Evolutionary conservation across 2,329 filamentous ascomycete genomes (phyloP).

Genomic region (Byssothecium circinans): DNA sequence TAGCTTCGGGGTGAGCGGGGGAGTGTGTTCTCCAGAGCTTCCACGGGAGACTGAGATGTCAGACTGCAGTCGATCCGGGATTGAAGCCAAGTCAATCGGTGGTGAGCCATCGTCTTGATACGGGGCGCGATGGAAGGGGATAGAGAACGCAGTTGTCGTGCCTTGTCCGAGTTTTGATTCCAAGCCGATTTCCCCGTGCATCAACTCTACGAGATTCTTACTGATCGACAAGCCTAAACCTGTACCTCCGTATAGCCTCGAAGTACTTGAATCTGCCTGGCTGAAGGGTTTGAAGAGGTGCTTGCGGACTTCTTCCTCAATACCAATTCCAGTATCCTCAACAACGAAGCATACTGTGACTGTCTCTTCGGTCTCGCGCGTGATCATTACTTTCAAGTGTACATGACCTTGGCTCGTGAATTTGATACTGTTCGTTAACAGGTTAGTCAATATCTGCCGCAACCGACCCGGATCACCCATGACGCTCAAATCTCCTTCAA

Average conservation of each 20-base stretch:
- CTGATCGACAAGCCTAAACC: constrained; percentile 78
- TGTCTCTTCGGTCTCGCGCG: constrained; percentile 64
- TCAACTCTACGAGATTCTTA: constrained; percentile 77
- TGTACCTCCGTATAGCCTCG: constrained; percentile 76
- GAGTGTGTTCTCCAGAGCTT: constrained; percentile 63
- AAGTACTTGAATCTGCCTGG: constrained; percentile 79
- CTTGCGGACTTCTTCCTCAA: constrained; percentile 73
- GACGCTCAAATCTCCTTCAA: constrained; percentile 71
- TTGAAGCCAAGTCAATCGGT: constrained; percentile 63
- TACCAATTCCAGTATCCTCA: constrained; percentile 79
- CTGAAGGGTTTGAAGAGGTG: constrained; percentile 78
- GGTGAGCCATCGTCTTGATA: constrained; percentile 53
- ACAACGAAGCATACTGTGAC: constrained; percentile 72
- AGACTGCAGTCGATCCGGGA: constrained; percentile 67
- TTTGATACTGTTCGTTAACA: constrained; percentile 61
- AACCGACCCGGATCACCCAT: constrained; percentile 84
- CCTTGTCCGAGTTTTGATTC: constrained; percentile 68
- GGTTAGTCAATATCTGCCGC: constrained; percentile 79
- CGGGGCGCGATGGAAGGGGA: constrained; percentile 73
- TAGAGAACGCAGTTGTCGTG: constrained; percentile 74
- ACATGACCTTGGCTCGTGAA: constrained; percentile 44
- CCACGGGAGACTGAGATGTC: constrained; percentile 64
- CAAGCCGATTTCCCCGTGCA: constrained; percentile 74
- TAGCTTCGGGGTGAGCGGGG: constrained; percentile 40
- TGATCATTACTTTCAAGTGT: constrained; percentile 65